Evolutionary conservation across 78 protist species (phyloP).

Genomic region (Planoprotostelium fungivorum): DNA sequence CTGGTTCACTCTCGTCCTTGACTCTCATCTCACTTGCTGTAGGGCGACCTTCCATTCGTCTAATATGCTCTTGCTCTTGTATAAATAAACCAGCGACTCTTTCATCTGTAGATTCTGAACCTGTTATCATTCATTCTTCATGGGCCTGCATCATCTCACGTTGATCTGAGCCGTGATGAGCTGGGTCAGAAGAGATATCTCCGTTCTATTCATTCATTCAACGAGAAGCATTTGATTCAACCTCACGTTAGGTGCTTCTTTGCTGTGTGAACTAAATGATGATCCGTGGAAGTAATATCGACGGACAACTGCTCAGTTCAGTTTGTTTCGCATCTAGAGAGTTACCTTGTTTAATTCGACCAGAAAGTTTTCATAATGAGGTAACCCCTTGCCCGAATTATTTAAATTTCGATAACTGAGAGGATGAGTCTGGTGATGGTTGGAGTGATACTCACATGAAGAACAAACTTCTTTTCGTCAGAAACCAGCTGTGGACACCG

Average conservation of each 20-base stretch:
- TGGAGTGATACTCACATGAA: background rate
- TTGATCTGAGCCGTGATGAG: background rate
- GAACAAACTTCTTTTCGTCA: background rate
- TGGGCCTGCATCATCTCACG: background rate
- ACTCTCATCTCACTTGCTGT: background rate
- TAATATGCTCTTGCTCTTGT: background rate
- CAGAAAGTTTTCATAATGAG: too few species aligned
- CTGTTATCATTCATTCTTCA: background rate
- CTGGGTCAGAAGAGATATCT: background rate
- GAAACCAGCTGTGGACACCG: background rate
- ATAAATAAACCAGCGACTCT: background rate
- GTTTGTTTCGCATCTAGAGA: too few species aligned
- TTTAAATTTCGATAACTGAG: too few species aligned
- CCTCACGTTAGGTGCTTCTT: too few species aligned
- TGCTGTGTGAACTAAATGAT: too few species aligned
- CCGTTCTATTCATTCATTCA: background rate
- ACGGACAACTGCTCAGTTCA: too few species aligned
- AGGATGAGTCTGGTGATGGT: too few species aligned
- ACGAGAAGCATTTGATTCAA: too few species aligned
- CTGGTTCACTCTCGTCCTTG: too few species aligned
- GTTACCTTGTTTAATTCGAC: too few species aligned
- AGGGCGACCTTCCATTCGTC: background rate
- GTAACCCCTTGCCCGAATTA: too few species aligned
- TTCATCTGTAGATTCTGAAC: background rate
- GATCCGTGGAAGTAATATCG: too few species aligned